Evolutionary conservation across 1,139 yeast genomes (phyloP).

Genomic region (Blastobotrys buckinghamii): DNA sequence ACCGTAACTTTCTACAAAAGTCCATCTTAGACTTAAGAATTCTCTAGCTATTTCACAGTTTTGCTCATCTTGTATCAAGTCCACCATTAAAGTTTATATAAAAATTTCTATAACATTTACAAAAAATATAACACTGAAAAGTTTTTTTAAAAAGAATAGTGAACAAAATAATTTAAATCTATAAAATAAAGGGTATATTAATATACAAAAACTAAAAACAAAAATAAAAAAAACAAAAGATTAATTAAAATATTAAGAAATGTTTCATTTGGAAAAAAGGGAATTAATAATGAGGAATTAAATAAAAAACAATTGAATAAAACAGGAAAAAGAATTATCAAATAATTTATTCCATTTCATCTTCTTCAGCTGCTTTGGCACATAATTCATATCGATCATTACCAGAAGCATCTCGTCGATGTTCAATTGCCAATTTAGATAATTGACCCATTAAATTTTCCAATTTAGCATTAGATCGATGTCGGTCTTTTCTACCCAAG

Average conservation of each 20-base stretch:
- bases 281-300: background rate
- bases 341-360: constrained; percentile 29
- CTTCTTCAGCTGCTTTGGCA: constrained; percentile 32
- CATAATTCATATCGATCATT: constrained; percentile 31
- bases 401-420: constrained; percentile 31
- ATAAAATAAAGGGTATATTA: constrained; percentile 7
- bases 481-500: constrained; percentile 32
- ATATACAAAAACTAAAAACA: constrained; percentile 8
- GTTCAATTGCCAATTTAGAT: constrained; percentile 36
- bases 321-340: constrained; percentile 1
- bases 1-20: too few species aligned
- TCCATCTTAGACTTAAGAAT: too few species aligned
- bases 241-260: background rate
- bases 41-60: too few species aligned
- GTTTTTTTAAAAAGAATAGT: background rate
- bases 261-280: background rate
- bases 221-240: constrained; percentile 2
- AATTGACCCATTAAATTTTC: constrained; percentile 35
- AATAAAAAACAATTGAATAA: constrained; percentile 5
- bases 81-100: too few species aligned
- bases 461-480: constrained; percentile 28
- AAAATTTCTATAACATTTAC: background rate
- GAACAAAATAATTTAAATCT: background rate
- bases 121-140: background rate
- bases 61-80: too few species aligned